phyloP scores from a whole-genome alignment of 2,329 filamentous ascomycete genomes.

The Penicillium sp. region DNA sequence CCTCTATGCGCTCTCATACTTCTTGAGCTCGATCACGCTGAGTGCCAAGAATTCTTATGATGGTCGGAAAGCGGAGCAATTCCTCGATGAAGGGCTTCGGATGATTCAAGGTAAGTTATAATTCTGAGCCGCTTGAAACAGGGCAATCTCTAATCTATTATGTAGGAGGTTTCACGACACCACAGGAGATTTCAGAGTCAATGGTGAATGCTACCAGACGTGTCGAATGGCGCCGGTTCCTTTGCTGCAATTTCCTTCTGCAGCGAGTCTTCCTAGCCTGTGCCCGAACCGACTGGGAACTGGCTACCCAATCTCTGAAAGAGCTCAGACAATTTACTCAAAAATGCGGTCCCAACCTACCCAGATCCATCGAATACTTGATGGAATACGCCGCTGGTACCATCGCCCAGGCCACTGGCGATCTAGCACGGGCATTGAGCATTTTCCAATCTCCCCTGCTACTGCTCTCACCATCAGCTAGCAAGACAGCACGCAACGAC shows the following conservation, averaged over 20 bases:
- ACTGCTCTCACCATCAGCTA: slow-evolving; percentile 52
- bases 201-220: slow-evolving; percentile 65
- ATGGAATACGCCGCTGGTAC: slow-evolving; percentile 75
- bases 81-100: slow-evolving; percentile 63
- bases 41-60: slow-evolving; percentile 62
- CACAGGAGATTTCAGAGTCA: slow-evolving; percentile 56
- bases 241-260: slow-evolving; percentile 73
- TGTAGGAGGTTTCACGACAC: slow-evolving; percentile 44
- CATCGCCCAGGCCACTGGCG: slow-evolving; percentile 77
- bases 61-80: slow-evolving; percentile 61
- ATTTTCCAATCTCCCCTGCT: slow-evolving; percentile 71
- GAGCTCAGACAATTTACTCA: slow-evolving; percentile 58
- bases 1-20: slow-evolving; percentile 64
- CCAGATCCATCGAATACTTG: slow-evolving; percentile 58
- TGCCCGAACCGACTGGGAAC: slow-evolving; percentile 72
- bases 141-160: slow-evolving; percentile 22
- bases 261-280: slow-evolving; percentile 73
- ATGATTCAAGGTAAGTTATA: slow-evolving; percentile 52
- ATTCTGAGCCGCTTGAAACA: slow-evolving; percentile 19
- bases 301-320: slow-evolving; percentile 64
- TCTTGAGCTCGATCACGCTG: slow-evolving; percentile 63
- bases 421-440: slow-evolving; percentile 70
- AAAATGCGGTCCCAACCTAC: slow-evolving; percentile 50
- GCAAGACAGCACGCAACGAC: slow-evolving; percentile 52
- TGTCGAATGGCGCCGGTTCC: slow-evolving; percentile 67